phyloP scores from a whole-genome alignment of 768 basidiomycete species.

The Mycena maculata region DNA sequence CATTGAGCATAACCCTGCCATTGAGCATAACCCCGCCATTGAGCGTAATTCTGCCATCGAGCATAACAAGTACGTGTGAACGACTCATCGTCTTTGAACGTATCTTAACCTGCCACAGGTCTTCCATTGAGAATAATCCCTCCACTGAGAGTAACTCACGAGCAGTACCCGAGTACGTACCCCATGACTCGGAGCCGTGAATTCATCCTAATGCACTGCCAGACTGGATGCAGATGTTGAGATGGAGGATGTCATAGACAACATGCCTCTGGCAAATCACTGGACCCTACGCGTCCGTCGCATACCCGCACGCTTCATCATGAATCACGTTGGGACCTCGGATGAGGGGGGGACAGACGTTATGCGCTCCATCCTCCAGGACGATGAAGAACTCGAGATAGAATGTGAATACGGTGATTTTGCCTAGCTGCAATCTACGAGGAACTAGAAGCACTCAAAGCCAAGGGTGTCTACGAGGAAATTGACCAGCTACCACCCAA shows the following conservation, averaged over 20 bases:
- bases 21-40: conserved; percentile 14
- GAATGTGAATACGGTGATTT: conserved; percentile 12
- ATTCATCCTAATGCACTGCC: background rate
- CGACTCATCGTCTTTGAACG: background rate
- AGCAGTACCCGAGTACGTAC: conserved; percentile 5
- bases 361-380: conserved; percentile 19
- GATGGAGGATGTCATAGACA: conserved; percentile 7
- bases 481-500: conserved; percentile 22
- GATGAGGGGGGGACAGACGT: conserved; percentile 24
- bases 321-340: conserved; percentile 4
- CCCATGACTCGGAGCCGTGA: background rate
- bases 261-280: background rate
- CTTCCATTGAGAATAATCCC: background rate
- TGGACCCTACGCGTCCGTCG: background rate
- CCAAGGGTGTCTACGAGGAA: conserved; percentile 37
- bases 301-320: background rate
- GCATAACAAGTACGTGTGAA: conserved; percentile 14
- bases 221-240: background rate
- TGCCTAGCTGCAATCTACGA: conserved; percentile 17
- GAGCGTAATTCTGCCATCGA: too few species aligned
- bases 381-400: conserved; percentile 18
- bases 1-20: too few species aligned
- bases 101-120: conserved; percentile 21
- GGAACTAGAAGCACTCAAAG: conserved; percentile 38
- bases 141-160: conserved; percentile 7